Base-by-base conservation (phyloP, 371 early-diverging fungal species). In the Rhizopus sp. region DNA sequence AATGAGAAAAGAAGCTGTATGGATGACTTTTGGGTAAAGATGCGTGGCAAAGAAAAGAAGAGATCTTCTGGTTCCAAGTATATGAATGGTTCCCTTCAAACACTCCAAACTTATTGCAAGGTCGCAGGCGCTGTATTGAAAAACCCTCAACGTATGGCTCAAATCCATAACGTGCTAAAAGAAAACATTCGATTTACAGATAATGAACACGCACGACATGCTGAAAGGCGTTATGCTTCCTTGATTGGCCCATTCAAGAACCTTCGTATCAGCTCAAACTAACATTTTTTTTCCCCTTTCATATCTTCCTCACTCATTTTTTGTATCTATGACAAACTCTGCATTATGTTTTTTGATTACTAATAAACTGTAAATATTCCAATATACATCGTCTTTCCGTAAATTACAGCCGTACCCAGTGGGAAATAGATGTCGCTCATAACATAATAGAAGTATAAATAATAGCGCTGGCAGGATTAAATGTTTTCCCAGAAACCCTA, bases 61-160 rank as follows among this genome's bases (percentile, higher is more conserved):
- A 12, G 48, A 34, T 32, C 38, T 5, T 33, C 12, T 30, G 32
- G n/a, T 5, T 9, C 41, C 30, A 55, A 51, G 34, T 9, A 9
- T 29, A 53, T 48, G 29, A 12, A 34, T 13, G 34, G 15, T 8
- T 48, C 38, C 10, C 16, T 55, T 1, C 55, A 50, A 38, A 62
- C 62, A 10, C 37, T 66, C 1, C 58, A 62, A 9, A 42, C 55
- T 0, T 66, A 62, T 41, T 66, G 62, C 17, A 49, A 57, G 12
- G 66, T 66, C 1, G 66, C 66, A 16, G 52, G 59, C 5, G 42
- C 50, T 5, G 32, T 66, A 0, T 39, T 66, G 5, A 62, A 33
- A 40, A 41, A 62, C n/a, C 66, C 66, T 51, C 55, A 58, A 12
- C 66, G 59, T 42, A 66, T 66, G 66, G 13, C 59, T 3, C 46